These are phyloP conservation scores for Mycena chlorophos DNA, from an alignment of 768 basidiomycete genomes.

Conservation along the genomic window DNA sequence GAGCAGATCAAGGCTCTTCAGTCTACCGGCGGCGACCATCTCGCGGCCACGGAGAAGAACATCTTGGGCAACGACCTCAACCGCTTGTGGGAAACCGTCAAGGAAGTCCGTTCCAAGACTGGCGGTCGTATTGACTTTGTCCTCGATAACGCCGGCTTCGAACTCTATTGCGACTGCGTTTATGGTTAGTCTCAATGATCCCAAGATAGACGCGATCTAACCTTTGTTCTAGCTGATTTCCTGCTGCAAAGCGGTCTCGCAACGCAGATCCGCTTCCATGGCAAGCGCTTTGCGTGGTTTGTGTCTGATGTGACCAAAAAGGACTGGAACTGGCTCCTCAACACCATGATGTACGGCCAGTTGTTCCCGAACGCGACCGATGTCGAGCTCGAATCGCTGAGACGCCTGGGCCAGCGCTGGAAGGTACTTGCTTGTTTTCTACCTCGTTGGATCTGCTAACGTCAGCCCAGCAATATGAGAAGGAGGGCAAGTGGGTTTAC, in stretches of 20 bases:
- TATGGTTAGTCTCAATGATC: conserved; percentile 56
- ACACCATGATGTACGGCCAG: conserved; percentile 87
- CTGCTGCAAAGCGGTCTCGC: conserved; percentile 88
- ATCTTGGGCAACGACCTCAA: conserved; percentile 85
- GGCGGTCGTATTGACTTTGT: conserved; percentile 79
- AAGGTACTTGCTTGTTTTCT: conserved; percentile 52
- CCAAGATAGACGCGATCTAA: conserved; percentile 2
- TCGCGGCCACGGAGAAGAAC: conserved; percentile 95
- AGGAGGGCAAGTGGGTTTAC: conserved; percentile 90
- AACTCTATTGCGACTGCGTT: conserved; percentile 84
- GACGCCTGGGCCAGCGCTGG: conserved; percentile 82
- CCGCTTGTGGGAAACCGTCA: conserved; percentile 73
- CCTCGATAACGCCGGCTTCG: conserved; percentile 87
- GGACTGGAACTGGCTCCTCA: conserved; percentile 92
- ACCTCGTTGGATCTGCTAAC: conserved; percentile 1
- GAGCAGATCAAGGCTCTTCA: conserved; percentile 97
- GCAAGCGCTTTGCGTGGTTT: conserved; percentile 95
- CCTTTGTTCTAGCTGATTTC: conserved; percentile 71
- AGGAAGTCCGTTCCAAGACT: conserved; percentile 65
- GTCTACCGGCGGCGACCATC: conserved; percentile 92
- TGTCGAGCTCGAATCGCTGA: conserved; percentile 75
- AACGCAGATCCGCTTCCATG: conserved; percentile 86
- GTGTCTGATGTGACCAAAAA: conserved; percentile 90
- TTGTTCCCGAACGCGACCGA: conserved; percentile 85
- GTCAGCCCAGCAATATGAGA: conserved; percentile 74